Percentiles rank a stretch among this genome's conserved stretches.
phyloP scores from a whole-genome alignment of 2,329 filamentous ascomycete species.

The Tolypocladium endophyticum region DNA sequence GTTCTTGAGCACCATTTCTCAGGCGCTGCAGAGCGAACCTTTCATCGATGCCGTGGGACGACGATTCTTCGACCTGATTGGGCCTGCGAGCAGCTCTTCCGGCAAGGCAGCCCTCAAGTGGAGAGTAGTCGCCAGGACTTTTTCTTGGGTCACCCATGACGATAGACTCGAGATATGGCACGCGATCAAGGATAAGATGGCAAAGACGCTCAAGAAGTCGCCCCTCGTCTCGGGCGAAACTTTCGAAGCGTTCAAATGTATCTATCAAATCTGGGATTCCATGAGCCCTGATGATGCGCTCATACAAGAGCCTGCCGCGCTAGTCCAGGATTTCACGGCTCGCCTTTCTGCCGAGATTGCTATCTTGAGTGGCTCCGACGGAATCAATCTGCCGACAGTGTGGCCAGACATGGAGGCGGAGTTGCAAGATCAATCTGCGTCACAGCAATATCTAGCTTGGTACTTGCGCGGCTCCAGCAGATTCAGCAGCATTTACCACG shows the following conservation, averaged over 20 bases:
- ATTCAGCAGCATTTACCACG: constrained; percentile 17
- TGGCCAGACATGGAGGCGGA: constrained; percentile 8
- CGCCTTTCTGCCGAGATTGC: constrained; percentile 20
- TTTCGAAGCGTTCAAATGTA: constrained; percentile 30
- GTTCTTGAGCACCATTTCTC: constrained; percentile 30
- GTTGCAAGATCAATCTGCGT: constrained; percentile 14
- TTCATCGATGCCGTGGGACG: constrained; percentile 30
- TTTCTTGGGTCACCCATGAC: constrained; percentile 22
- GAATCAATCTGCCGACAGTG: constrained; percentile 9
- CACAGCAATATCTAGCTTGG: constrained; percentile 23
- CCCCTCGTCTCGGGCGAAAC: constrained; percentile 22
- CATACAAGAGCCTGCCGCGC: constrained; percentile 15
- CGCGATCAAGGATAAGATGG: constrained; percentile 18
- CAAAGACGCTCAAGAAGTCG: constrained; percentile 20
- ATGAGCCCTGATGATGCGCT: constrained; percentile 24
- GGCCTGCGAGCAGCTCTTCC: constrained; percentile 17
- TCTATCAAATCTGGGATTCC: constrained; percentile 25
- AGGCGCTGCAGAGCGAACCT: constrained; percentile 29
- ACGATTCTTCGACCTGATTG: constrained; percentile 25
- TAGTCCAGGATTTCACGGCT: constrained; percentile 21
- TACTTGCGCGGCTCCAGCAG: constrained; percentile 21
- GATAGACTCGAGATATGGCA: constrained; percentile 22
- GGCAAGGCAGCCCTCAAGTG: constrained; percentile 26
- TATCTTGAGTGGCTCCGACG: constrained; percentile 12
- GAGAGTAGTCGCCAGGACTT: constrained; percentile 24